Conservation (phyloP, 2,329 filamentous ascomycete species). For the Atkinsonella hypoxylon region DNA sequence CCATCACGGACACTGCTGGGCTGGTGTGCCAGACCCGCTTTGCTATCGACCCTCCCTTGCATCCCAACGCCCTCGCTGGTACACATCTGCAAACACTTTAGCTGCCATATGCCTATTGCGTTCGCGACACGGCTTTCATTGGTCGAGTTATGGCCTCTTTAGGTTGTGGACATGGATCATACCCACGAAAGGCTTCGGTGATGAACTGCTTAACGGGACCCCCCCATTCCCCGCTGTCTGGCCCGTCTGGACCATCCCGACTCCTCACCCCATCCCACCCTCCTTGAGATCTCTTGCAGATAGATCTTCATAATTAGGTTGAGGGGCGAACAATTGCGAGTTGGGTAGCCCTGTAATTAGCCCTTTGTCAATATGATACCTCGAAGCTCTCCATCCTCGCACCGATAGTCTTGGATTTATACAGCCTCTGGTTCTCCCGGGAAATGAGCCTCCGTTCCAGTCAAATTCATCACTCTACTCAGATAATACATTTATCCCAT, state of each 20-base stretch:
- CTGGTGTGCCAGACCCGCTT: constrained; percentile 17
- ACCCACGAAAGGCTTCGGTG: constrained; percentile 10
- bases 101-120: constrained; percentile 24
- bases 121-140: constrained; percentile 16
- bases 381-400: constrained; percentile 18
- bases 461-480: constrained; percentile 20
- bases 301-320: constrained; percentile 23
- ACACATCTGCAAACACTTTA: constrained; percentile 15
- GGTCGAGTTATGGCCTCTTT: constrained; percentile 11
- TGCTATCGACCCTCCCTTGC: constrained; percentile 18
- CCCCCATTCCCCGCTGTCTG: constrained; percentile 4
- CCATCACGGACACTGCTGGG: constrained; percentile 1
- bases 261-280: constrained; percentile 9
- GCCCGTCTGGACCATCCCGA: constrained; percentile 4
- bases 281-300: constrained; percentile 16
- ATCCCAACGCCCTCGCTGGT: constrained; percentile 21
- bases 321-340: constrained; percentile 14
- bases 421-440: constrained; percentile 21
- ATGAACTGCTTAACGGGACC: constrained; percentile 10
- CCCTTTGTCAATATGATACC: constrained; percentile 23
- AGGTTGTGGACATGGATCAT: constrained; percentile 13
- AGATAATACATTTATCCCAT: constrained; percentile 29
- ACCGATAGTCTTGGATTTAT: constrained; percentile 27
- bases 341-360: constrained; percentile 13
- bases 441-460: constrained; percentile 24